Conservation (phyloP, 1,284 basidiomycete genomes). For the Malassezia obtusa region DNA sequence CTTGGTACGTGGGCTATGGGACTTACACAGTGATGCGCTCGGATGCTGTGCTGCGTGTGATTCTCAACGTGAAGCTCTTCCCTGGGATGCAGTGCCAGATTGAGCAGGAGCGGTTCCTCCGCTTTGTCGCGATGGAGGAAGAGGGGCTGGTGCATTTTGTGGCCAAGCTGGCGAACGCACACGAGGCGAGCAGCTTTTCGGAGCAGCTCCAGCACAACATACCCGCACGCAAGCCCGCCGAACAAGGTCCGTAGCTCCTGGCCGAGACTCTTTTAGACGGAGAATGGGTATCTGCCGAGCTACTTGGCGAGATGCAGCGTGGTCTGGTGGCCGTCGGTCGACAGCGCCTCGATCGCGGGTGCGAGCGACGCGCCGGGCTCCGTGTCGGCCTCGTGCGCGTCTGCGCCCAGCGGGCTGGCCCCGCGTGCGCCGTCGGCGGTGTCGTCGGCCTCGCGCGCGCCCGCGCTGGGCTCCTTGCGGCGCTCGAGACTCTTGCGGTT, state of each 20-base stretch:
- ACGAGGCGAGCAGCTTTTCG: conserved; percentile 5
- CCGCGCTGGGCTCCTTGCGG: background rate
- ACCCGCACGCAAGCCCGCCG: background rate
- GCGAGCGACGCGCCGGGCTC: background rate
- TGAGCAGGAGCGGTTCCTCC: conserved; percentile 55
- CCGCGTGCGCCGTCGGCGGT: no score
- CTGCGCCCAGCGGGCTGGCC: no score
- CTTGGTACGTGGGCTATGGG: conserved; percentile 54
- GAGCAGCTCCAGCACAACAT: conserved; percentile 4
- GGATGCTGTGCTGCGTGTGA: conserved; percentile 73
- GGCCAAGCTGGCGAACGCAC: conserved; percentile 25
- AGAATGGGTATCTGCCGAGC: background rate
- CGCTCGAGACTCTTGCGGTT: conserved; percentile 17
- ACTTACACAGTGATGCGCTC: conserved; percentile 74
- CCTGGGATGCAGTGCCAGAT: conserved; percentile 69
- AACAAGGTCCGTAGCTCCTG: background rate
- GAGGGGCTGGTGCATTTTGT: conserved; percentile 36
- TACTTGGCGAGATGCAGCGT: background rate
- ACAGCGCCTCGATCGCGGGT: background rate
- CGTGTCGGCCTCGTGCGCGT: background rate
- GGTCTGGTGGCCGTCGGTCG: background rate
- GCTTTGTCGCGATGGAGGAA: conserved; percentile 41
- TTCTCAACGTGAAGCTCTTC: conserved; percentile 79
- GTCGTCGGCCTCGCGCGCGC: background rate
- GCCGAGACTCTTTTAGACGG: no score